Evolutionary conservation across 2,329 filamentous ascomycete genomes (phyloP), one percentile per base, ranked within the genome.

Genomic region (Taxawa tesnikishii): DNA sequence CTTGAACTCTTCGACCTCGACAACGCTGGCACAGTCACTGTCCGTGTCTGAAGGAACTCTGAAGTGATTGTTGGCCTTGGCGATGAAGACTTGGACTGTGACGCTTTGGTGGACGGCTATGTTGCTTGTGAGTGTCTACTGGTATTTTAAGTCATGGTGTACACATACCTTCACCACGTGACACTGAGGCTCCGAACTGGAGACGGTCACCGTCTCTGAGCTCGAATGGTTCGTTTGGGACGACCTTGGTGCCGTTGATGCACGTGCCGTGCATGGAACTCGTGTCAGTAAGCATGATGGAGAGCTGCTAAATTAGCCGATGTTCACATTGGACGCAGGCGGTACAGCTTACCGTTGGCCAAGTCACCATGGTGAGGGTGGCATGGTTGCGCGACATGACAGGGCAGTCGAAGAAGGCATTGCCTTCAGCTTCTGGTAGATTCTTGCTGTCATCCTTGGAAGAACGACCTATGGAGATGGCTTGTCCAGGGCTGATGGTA

Each of bases 401-500:
- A 3, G 51, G 46, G 34, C 50, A 54, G 34, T 52, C 48, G 43
- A 54, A 55, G 14, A 53, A 43, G 15, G 47, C 48, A 45, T 57
- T 57, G 38, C 43, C 35, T 7, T 29, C 5, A 6, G 32, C 19
- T 3, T 48, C 37, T 3, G 29, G 28, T 23, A 50, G 43, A 23
- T 48, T 45, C 45, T 60, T 60, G 42, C 42, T 28, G 5, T 47
- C 39, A 33, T 53, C 58, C 32, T 47, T 54, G 8, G 62, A 66
- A 1, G 61, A 51, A 15, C 62, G 60, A 19, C 61, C 61, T 40
- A 66, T 53, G 14, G 43, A 43, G 17, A 60, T 42, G 7, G 40
- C 42, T 7, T 44, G 23, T 26, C 41, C 42, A 6, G 51, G 37
- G 3, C 32, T 28, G 23, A 58, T 38, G 28, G 46, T 40, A 31